Evolutionary conservation across 192 early-diverging fungal genomes (phyloP).

Genomic region (Backusella luteola): DNA sequence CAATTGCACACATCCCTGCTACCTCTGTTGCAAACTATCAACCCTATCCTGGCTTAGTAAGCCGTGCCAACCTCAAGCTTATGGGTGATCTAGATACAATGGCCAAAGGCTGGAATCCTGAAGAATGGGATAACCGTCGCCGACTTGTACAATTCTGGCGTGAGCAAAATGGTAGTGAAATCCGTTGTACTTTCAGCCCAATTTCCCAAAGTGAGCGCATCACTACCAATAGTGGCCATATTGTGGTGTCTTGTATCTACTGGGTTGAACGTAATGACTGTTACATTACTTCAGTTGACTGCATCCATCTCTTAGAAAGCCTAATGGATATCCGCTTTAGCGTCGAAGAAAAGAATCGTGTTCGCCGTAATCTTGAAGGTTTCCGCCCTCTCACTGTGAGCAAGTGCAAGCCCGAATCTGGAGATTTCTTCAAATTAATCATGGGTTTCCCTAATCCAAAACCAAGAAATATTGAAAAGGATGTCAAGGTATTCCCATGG

Average conservation of each 20-base stretch:
- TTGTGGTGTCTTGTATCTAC: slow-evolving; percentile 79
- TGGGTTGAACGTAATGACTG: slow-evolving; percentile 71
- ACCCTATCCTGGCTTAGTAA: slow-evolving; percentile 63
- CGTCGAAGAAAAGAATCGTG: slow-evolving; percentile 81
- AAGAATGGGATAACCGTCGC: slow-evolving; percentile 62
- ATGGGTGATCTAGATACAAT: slow-evolving; percentile 65
- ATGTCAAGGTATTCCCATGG: slow-evolving; percentile 86
- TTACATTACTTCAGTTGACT: slow-evolving; percentile 78
- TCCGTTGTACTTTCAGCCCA: slow-evolving; percentile 66
- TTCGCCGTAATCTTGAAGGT: slow-evolving; percentile 80
- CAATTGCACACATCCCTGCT: slow-evolving; percentile 3
- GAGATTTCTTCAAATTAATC: slow-evolving; percentile 74
- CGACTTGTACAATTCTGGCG: slow-evolving; percentile 77
- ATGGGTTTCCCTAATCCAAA: slow-evolving; percentile 80
- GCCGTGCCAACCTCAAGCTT: slow-evolving; percentile 65
- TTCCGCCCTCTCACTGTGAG: slow-evolving; percentile 74
- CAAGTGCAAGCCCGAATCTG: slow-evolving; percentile 69
- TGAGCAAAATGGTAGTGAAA: slow-evolving; percentile 60
- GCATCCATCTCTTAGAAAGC: slow-evolving; percentile 68
- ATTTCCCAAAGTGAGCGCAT: slow-evolving; percentile 54
- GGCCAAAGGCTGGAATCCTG: slow-evolving; percentile 61
- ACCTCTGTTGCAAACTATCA: slow-evolving; percentile 35
- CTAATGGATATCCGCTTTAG: slow-evolving; percentile 70
- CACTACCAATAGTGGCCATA: slow-evolving; percentile 16
- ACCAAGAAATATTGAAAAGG: slow-evolving; percentile 87